Conservation (phyloP, 768 basidiomycete genomes). For the Daedaleopsis sinensis region DNA sequence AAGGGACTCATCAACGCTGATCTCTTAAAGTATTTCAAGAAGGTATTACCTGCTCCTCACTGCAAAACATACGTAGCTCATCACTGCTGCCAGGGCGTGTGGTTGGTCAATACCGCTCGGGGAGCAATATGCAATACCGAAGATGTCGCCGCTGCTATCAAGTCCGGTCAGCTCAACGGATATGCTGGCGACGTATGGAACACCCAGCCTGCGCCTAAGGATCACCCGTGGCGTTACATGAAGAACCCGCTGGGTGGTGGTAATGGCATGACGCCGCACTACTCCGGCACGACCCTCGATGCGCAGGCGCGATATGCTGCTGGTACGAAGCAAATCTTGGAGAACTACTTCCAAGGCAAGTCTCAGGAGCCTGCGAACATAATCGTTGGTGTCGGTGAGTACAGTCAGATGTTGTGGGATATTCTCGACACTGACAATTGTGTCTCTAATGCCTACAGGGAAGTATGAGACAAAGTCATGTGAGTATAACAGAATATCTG, state of each 20-base stretch:
- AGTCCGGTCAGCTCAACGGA: slow-evolving; percentile 72
- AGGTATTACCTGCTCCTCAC: no score
- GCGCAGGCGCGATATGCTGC: slow-evolving; percentile 88
- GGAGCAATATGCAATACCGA: slow-evolving; percentile 89
- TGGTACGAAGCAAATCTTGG: slow-evolving; percentile 71
- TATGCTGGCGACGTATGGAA: no score
- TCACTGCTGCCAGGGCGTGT: slow-evolving; percentile 55
- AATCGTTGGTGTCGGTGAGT: slow-evolving; percentile 61
- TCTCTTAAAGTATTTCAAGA: slow-evolving; percentile 81
- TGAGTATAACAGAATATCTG: neutral
- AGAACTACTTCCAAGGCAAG: slow-evolving; percentile 65
- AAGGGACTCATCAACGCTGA: slow-evolving; percentile 81
- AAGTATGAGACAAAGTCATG: slow-evolving; percentile 47
- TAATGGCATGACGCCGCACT: slow-evolving; percentile 89
- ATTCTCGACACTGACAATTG: neutral
- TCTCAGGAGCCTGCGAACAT: slow-evolving; percentile 80
- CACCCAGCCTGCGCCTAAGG: slow-evolving; percentile 82
- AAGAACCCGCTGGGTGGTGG: slow-evolving; percentile 84
- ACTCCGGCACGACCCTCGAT: slow-evolving; percentile 88
- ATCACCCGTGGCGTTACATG: slow-evolving; percentile 85
- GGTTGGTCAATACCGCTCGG: slow-evolving; percentile 92
- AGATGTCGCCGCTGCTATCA: slow-evolving; percentile 74
- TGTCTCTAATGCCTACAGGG: slow-evolving; percentile 2
- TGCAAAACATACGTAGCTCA: no score
- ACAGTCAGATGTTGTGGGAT: neutral